Evolutionary conservation across 495 filamentous ascomycete species (phyloP), one percentile per base, ranked within the genome.

Genomic region (Talaromyces nanjingensis): DNA sequence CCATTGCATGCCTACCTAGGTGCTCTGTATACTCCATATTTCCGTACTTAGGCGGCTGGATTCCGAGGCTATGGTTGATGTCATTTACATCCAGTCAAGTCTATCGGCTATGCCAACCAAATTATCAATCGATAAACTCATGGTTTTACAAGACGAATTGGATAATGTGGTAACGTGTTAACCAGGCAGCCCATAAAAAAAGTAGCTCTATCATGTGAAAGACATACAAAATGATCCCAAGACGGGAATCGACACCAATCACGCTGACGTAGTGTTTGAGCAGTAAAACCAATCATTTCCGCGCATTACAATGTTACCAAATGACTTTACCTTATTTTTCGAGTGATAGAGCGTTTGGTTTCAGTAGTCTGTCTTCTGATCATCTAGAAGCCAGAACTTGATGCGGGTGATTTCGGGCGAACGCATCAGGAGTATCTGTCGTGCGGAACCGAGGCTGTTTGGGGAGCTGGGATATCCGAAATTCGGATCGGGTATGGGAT

Each of bases 361-460:
- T 54, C 18, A 29, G 22, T 29, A 56, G 53, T 27, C 20, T 29
- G 27, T 56, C 53, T 56, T 56, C 53, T 60, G 33, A 25, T 47
- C 59, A n/a, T 49, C 47, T 53, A 3, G 18, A 27, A 27, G 27
- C 27, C 27, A 27, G 27, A 31, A 2, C 29, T 34, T 7, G 27
- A 54, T 54, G 25, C 60, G 60, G 60, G 60, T 62, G 45, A 54
- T 47, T 27, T 34, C 60, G 60, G 60, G 45, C 42, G 7, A 52
- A 1, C 22, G 42, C 25, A 14, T 49, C 24, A 25, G 34, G 20
- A 29, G 29, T 16, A 20, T 5, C 25, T 22, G 37, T 47, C 42
- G 34, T 14, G 22, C 14, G 39, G 45, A 62, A 49, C 60, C 60
- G 60, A 62, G 60, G 60, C 47, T 62, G 60, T 62, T 53, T 27